Percentiles rank a stretch among this genome's conserved stretches.
Evolutionary conservation across 306 rosid genomes (phyloP).

Genomic region (Begonia peltatifolia): DNA sequence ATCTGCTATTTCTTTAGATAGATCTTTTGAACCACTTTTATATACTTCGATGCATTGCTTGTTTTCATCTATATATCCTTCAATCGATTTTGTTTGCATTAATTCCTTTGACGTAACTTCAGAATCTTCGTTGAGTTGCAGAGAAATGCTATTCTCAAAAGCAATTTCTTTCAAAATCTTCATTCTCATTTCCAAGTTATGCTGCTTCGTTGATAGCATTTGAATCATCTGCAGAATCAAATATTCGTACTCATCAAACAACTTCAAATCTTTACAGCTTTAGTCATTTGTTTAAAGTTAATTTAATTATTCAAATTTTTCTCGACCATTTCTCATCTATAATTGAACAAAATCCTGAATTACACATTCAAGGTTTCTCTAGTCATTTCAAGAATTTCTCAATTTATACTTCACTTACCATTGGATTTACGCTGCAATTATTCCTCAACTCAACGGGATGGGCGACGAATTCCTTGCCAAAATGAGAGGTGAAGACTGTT

Average conservation of each 20-base stretch:
- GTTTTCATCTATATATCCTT: background rate
- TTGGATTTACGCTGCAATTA: slow-evolving; percentile 50
- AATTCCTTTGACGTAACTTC: slow-evolving; percentile 28
- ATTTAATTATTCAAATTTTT: no score
- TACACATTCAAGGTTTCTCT: no score
- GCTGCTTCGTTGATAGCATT: slow-evolving; percentile 61
- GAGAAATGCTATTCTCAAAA: slow-evolving; percentile 34
- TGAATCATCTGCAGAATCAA: slow-evolving; percentile 34
- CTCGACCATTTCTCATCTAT: no score
- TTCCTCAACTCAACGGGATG: slow-evolving; percentile 57
- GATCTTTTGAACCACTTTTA: slow-evolving; percentile 11
- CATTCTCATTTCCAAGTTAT: slow-evolving; percentile 53
- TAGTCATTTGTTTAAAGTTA: background rate
- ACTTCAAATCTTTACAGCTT: background rate
- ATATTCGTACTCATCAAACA: background rate
- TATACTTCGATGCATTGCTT: slow-evolving; percentile 9
- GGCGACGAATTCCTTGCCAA: slow-evolving; percentile 63
- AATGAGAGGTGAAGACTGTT: slow-evolving; percentile 32
- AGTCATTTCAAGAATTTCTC: no score
- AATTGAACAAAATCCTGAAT: no score
- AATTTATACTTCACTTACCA: slow-evolving; percentile 14
- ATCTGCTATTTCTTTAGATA: slow-evolving; percentile 13
- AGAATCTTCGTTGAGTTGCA: slow-evolving; percentile 37
- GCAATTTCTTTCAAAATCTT: slow-evolving; percentile 70
- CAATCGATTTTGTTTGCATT: slow-evolving; percentile 19